Conservation (phyloP, 169 alveolate species). For the Plasmodium ovale region DNA sequence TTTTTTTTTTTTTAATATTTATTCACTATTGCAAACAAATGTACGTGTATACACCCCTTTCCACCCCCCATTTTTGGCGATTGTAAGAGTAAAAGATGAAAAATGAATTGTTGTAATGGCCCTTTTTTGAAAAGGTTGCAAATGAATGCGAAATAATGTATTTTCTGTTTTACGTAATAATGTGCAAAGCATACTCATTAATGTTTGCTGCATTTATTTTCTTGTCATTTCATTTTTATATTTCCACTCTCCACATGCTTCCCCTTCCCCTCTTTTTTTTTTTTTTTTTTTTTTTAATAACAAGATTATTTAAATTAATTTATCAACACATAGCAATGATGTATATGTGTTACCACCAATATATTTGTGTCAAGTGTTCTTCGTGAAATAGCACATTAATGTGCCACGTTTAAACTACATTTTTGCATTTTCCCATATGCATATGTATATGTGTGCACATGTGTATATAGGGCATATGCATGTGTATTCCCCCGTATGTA, state of each 20-base stretch:
- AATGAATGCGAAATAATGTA: slow-evolving; percentile 2
- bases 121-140: neutral
- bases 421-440: neutral
- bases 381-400: slow-evolving; percentile 11
- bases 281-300: slow-evolving; percentile 10
- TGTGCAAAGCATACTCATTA: slow-evolving; percentile 33
- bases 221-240: slow-evolving; percentile 9
- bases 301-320: slow-evolving; percentile 29
- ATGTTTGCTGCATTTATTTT: slow-evolving; percentile 21
- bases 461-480: neutral
- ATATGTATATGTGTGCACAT: neutral
- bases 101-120: neutral
- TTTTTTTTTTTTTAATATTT: no score
- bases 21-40: neutral
- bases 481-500: neutral
- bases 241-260: neutral
- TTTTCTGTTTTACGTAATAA: slow-evolving; percentile 19
- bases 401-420: neutral
- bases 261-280: no score
- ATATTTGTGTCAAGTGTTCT: slow-evolving; percentile 31
- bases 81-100: neutral
- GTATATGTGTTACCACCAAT: neutral
- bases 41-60: neutral
- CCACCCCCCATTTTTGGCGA: slow-evolving; percentile 14
- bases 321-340: slow-evolving; percentile 3